Evolutionary conservation across 129 eudicot species (phyloP), one percentile per base, ranked within the genome.

Genomic region (Centella asiatica): DNA sequence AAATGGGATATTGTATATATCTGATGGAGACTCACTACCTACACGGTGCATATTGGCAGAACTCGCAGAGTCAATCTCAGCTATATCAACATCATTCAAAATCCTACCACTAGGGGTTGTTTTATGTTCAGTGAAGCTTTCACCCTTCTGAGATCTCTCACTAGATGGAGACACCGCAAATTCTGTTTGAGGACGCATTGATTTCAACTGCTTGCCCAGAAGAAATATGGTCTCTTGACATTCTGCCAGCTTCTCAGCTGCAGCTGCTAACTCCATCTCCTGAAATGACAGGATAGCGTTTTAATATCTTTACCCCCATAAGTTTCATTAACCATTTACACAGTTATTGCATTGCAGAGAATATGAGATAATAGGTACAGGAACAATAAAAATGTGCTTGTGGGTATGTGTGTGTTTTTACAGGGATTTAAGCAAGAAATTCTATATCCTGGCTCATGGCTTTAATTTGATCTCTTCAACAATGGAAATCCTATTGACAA

Each of bases 201-300:
- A 12, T 18, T 83, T 76, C 69, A 83, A 60, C 53, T 79, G 82
- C 61, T 74, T 79, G 24, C 89, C 80, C 17, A 83, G 85, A 37
- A 83, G 80, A 52, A 44, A 76, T 53, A 83, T 83, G 66, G 80
- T 83, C 57, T 83, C 85, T 76, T 83, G 85, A 77, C 89, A 83
- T 42, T 79, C 89, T n/a, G 85, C 89, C n/a, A 83, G 73, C 78
- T 83, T 83, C 74, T 83, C 80, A 46, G 88, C 83, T 8, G 88
- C 88, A 46, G 78, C 78, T 4, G 67, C 80, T 34, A 83, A 45
- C 44, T 83, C 89, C 14, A 45, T 75, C 72, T 83, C 89, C 89
- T 83, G 56, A 2, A 49, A 36, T 17, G 13, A 44, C 15, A 68
- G 14, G 44, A 17, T 14, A 12, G 27, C 15, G 5, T 17, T 3